Evolutionary conservation across 345 rosid species (phyloP).

Genomic region (Brassica nigra): DNA sequence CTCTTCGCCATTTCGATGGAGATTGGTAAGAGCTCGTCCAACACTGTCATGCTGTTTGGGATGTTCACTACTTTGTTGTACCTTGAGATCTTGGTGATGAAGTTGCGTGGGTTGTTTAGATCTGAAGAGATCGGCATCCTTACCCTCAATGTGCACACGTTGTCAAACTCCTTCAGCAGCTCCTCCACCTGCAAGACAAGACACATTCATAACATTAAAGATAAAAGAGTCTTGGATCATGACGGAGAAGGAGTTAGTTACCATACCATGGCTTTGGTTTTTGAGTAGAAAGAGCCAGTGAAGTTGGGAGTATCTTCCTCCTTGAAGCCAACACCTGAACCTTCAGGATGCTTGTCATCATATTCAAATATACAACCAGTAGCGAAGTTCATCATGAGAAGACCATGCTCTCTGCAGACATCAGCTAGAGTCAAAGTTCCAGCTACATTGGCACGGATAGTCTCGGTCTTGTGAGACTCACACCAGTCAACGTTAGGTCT

Average conservation of each 20-base stretch:
- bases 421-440: conserved; percentile 81
- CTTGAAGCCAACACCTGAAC: conserved; percentile 66
- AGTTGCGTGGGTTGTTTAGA: conserved; percentile 69
- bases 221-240: not conserved
- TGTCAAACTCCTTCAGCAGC: conserved; percentile 63
- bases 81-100: conserved; percentile 69
- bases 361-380: conserved; percentile 87
- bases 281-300: conserved; percentile 76
- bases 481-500: conserved; percentile 90
- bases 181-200: conserved; percentile 61
- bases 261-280: conserved; percentile 72
- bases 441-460: conserved; percentile 70
- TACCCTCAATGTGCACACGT: conserved; percentile 71
- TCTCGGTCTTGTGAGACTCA: conserved; percentile 70
- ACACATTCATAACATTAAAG: conserved; percentile 15
- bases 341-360: conserved; percentile 58
- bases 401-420: conserved; percentile 68
- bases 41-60: conserved; percentile 75
- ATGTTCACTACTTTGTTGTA: conserved; percentile 80
- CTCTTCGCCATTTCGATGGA: conserved; percentile 82
- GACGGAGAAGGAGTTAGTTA: conserved; percentile 14
- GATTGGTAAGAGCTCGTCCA: conserved; percentile 76
- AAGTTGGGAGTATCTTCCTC: conserved; percentile 79
- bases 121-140: conserved; percentile 84
- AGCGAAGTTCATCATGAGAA: conserved; percentile 69